These are phyloP conservation scores for Fagopyrum tataricum DNA, from an alignment of 148 eudicot genomes.

Conservation along the genomic window DNA sequence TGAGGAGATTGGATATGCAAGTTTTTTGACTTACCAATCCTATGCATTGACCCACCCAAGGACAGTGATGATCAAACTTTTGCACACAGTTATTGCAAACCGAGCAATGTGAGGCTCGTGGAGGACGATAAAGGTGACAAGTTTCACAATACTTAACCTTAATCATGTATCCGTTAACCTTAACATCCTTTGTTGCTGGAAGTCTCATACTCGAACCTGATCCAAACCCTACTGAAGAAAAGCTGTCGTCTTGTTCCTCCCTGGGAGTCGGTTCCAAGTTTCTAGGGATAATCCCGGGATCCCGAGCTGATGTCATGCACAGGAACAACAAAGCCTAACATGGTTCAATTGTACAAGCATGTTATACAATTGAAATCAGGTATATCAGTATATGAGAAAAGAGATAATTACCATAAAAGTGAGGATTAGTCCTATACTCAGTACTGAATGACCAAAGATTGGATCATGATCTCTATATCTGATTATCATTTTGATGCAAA, in stretches of 20 bases:
- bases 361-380: neutral
- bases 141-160: slow-evolving; percentile 89
- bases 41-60: slow-evolving; percentile 98
- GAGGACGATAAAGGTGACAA: slow-evolving; percentile 84
- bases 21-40: slow-evolving; percentile 55
- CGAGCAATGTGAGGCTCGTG: slow-evolving; percentile 97
- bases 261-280: neutral
- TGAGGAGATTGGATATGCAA: too few species aligned
- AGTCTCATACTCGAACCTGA: neutral
- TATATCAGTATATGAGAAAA: too few species aligned
- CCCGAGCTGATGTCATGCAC: slow-evolving; percentile 17
- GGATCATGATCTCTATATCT: slow-evolving; percentile 14
- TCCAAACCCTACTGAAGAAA: neutral
- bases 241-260: neutral
- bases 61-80: slow-evolving; percentile 93
- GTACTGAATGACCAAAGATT: neutral
- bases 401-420: slow-evolving; percentile 3
- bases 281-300: slow-evolving; percentile 17
- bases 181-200: slow-evolving; percentile 60
- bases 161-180: slow-evolving; percentile 61
- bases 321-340: slow-evolving; percentile 17
- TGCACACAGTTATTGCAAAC: slow-evolving; percentile 93
- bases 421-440: slow-evolving; percentile 8
- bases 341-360: neutral
- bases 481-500: neutral